Base-by-base conservation (phyloP, 2,329 filamentous ascomycete genomes). In the Fusarium sp. region DNA sequence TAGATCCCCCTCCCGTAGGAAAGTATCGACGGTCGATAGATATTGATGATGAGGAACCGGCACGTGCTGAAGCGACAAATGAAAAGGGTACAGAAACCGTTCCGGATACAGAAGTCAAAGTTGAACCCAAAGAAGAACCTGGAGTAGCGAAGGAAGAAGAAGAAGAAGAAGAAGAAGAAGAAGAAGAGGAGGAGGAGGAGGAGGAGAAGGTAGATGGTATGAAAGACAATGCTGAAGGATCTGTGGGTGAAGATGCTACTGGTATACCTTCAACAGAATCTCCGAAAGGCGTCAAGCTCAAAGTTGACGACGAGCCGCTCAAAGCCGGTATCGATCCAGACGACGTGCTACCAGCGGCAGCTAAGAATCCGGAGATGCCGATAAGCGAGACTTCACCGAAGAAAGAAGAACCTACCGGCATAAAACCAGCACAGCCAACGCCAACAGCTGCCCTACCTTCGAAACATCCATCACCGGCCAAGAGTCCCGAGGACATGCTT, bases 401-500 rank as follows among this genome's bases (percentile, higher is more conserved):
- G 33, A 41, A 62, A 8, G 47, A 57, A 23, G 51, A 62, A 1
- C 36, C 42, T 1, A 52, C 33, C 0, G 23, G 42, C 9, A 42
- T 42, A 11, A 60, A 69, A 2, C 45, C 63, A 10, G 38, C 40
- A 6, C 42, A 57, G 0, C 41, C 55, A 3, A 51, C 42, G 6
- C 40, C 47, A 15, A 6, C 13, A 6, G 16, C 36, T 16, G 38
- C 28, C 0, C 53, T 60, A 2, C 11, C 31, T 2, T 1, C 51
- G 15, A 45, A 10, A 0, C 36, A 28, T 7, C 34, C 15, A 8
- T 20, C 15, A 2, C 57, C 49, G 18, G 18, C n/a, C 26, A 64
- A 73, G 5, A 62, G 70, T 16, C 62, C 70, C 0, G 60, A 72
- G 49, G 76, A 78, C 0, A 28, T 62, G 0, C 65, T 78, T 4